phyloP scores from a whole-genome alignment of 1,284 basidiomycete genomes.

The Naganishia liquefaciens region DNA sequence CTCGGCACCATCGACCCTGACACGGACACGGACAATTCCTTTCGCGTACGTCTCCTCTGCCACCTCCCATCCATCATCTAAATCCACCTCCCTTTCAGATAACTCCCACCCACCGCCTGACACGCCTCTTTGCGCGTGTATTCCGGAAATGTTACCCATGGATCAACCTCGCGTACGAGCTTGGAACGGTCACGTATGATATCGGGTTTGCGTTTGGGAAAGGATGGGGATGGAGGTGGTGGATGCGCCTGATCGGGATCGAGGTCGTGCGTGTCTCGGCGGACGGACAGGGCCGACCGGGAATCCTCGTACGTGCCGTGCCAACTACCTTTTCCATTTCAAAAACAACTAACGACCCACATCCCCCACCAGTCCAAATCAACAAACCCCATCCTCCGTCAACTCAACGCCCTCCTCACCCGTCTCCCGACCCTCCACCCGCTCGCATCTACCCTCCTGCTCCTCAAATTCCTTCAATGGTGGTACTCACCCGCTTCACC shows the following conservation, averaged over 20 bases:
- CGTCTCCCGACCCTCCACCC: constrained; percentile 49
- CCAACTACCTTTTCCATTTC: neutral
- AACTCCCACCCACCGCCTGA: constrained; percentile 1
- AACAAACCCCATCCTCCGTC: constrained; percentile 16
- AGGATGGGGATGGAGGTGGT: constrained; percentile 86
- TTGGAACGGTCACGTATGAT: constrained; percentile 80
- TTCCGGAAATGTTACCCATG: constrained; percentile 81
- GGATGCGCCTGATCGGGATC: constrained; percentile 80
- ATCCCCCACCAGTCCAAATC: neutral
- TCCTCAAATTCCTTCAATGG: constrained; percentile 98
- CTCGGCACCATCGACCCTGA: constrained; percentile 74
- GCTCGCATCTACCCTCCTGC: constrained; percentile 85
- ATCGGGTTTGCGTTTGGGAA: constrained; percentile 86
- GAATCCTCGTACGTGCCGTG: neutral
- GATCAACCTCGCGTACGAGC: constrained; percentile 72
- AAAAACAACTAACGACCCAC: constrained; percentile 3
- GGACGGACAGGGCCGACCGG: too few species aligned
- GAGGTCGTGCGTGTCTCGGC: constrained; percentile 54
- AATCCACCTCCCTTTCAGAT: neutral
- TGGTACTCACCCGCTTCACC: constrained; percentile 97
- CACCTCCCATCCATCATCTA: neutral
- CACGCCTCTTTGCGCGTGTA: constrained; percentile 46
- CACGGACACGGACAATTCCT: constrained; percentile 57
- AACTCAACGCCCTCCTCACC: constrained; percentile 32
- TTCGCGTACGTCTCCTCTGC: constrained; percentile 8